Base-by-base conservation (phyloP, 768 basidiomycete genomes). In the Suillus variegatus region DNA sequence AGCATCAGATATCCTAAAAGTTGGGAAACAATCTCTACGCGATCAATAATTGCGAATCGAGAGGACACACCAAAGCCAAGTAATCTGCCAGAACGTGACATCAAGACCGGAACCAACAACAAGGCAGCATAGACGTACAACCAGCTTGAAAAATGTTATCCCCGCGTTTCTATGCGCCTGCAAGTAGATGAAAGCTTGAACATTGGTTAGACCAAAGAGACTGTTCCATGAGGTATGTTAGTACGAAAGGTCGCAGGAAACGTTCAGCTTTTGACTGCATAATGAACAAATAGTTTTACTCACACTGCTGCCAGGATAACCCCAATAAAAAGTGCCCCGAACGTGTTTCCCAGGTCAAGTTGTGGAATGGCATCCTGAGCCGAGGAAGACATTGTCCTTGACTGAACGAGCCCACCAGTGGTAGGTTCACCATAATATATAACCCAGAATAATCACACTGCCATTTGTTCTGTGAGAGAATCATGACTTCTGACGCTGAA, bases 271-370 rank as follows among this genome's bases (percentile, higher is more conserved):
- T 58, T 9, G 47, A 38, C n/a, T 38, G 55, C 36, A 22, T 25
- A 25, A 8, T 10, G 6, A 41, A 25, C 5, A 2, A 41, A 25
- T 18, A 18, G 40, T 18, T 6, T 41, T 28, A 58, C 57, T 41
- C 3, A 58, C 57, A 58, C 18, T 58, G 57, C 57, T 41, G 57
- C 40, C 16, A 58, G 22, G 25, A 22, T 5, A 28, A 58, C 57
- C 2, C 57, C 57, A 41, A 58, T 58, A 25, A 58, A 58, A 58
- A 58, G 57, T 12, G 57, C 57, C 10, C 57, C 57, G 9, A 58
- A 41, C 6, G 38, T 58, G 25, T 28, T 58, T 18, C 40, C 40
- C 8, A 58, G 16, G 16, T 58, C 3, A 20, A 58, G 25, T 16
- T 41, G 57, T 12, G 25, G 25, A 16, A 25, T 16, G 9, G 40